Evolutionary conservation across 129 eudicot genomes (phyloP).

Genomic region (Flaveria bidentis): DNA sequence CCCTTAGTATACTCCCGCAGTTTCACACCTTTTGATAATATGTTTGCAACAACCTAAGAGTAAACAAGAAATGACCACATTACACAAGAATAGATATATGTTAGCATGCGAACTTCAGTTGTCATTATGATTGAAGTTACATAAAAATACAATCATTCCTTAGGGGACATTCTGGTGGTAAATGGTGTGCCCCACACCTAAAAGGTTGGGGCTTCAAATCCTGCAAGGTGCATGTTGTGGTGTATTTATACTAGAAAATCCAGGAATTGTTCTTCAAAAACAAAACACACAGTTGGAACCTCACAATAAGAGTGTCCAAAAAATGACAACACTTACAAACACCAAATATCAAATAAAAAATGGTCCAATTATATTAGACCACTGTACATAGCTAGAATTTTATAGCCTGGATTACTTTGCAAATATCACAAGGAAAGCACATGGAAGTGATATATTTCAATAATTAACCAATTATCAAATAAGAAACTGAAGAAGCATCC

Average conservation of each 20-base stretch:
- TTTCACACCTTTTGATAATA: constrained; percentile 86
- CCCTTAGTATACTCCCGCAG: constrained; percentile 92
- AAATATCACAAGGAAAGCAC: neutral
- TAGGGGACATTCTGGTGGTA: too few species aligned
- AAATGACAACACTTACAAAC: constrained; percentile 8
- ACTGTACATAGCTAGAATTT: neutral
- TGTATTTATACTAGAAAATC: too few species aligned
- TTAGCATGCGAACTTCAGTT: constrained; percentile 8
- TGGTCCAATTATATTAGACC: constrained; percentile 1
- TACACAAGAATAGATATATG: constrained; percentile 8
- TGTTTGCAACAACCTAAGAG: constrained; percentile 80
- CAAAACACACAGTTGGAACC: neutral
- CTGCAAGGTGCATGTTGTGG: too few species aligned
- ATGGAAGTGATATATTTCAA: neutral
- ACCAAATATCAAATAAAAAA: constrained; percentile 13
- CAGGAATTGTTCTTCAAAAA: too few species aligned
- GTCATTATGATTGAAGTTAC: constrained; percentile 5
- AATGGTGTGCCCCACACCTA: too few species aligned
- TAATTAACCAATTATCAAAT: neutral
- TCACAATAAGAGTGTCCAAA: constrained; percentile 4
- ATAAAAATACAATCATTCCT: neutral
- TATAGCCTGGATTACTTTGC: neutral
- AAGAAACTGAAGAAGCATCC: constrained; percentile 10
- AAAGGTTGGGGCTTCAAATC: too few species aligned
- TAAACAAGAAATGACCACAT: constrained; percentile 25